A percentile compares a stretch with the other conserved stretches of the same genome.
Evolutionary conservation across 768 basidiomycete genomes (phyloP).

Genomic region (Mycena filopes): DNA sequence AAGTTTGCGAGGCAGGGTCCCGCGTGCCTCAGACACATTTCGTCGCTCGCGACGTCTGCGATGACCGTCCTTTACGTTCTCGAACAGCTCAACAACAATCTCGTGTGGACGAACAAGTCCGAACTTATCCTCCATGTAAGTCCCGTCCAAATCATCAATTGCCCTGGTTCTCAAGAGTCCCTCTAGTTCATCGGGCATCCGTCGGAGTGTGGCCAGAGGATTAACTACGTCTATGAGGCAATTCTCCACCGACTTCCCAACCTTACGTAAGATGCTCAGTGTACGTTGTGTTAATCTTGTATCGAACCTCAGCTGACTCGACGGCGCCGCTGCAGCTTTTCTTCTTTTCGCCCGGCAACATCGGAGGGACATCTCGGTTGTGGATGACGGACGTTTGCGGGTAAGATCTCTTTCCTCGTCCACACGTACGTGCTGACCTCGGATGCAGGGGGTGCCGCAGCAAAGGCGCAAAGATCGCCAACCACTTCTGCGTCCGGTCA

Average conservation of each 20-base stretch:
- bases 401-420: slow-evolving; percentile 8
- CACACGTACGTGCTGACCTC: background rate
- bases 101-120: slow-evolving; percentile 15
- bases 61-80: slow-evolving; percentile 16
- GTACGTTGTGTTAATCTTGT: background rate
- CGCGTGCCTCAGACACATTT: slow-evolving; percentile 12
- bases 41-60: slow-evolving; percentile 13
- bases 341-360: background rate
- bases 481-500: background rate
- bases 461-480: background rate
- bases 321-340: slow-evolving; percentile 6
- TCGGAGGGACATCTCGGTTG: background rate
- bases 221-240: slow-evolving; percentile 9
- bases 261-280: slow-evolving; percentile 2
- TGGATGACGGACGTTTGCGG: background rate
- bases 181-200: slow-evolving; percentile 7
- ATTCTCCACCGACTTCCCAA: slow-evolving; percentile 17
- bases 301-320: background rate
- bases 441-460: slow-evolving; percentile 3
- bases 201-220: background rate
- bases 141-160: background rate
- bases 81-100: slow-evolving; percentile 14
- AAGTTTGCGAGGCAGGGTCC: slow-evolving; percentile 2
- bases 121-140: slow-evolving; percentile 16
- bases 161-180: background rate